phyloP scores from a whole-genome alignment of 116 monocot species.

The Cymodocea nodosa region DNA sequence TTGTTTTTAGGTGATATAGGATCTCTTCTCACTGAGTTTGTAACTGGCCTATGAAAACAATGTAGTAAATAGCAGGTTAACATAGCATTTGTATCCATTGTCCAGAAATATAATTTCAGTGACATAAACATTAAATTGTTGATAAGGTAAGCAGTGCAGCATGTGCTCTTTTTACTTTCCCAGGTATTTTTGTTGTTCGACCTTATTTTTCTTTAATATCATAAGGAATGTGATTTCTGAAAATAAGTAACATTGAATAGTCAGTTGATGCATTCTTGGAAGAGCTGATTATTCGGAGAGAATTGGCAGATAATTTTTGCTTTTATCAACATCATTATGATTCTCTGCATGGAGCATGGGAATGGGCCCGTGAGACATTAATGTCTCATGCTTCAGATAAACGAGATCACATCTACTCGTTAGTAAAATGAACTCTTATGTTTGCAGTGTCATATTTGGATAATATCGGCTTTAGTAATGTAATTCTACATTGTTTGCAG shows the following conservation, averaged over 20 bases:
- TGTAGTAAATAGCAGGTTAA: no score
- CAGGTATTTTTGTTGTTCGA: not conserved
- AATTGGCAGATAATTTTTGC: constrained; percentile 93
- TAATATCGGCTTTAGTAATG: not conserved
- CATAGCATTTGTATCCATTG: no score
- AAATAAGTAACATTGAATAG: constrained; percentile 20
- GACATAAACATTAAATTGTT: no score
- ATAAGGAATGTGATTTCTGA: not conserved
- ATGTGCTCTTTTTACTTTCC: no score
- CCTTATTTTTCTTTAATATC: not conserved
- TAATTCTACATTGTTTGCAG: constrained; percentile 26
- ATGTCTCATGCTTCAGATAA: constrained; percentile 78
- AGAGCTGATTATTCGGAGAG: constrained; percentile 85
- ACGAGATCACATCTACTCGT: constrained; percentile 81
- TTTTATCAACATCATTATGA: constrained; percentile 90
- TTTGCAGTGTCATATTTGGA: not conserved
- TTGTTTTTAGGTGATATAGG: no score
- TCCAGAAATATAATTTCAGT: no score
- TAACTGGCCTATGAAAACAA: no score
- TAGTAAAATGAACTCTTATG: constrained; percentile 11
- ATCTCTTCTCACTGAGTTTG: no score
- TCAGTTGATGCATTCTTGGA: constrained; percentile 85
- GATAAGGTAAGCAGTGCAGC: no score
- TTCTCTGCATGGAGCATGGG: constrained; percentile 84
- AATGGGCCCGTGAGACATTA: constrained; percentile 88